phyloP scores from a whole-genome alignment of 495 filamentous ascomycete species.

The Penicillium egyptiacum region DNA sequence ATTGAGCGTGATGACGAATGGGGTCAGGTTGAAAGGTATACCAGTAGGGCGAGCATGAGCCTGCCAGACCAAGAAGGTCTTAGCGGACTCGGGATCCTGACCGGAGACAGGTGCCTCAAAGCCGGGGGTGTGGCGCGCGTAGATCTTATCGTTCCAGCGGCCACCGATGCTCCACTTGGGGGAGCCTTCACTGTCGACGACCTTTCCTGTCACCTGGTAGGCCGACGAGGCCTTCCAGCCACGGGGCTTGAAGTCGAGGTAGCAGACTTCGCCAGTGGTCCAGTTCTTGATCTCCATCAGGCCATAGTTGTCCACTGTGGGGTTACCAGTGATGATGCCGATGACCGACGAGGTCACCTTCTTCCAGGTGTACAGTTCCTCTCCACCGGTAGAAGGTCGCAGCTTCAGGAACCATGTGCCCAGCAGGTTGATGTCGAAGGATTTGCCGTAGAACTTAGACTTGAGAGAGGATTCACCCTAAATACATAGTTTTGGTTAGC shows the following conservation, averaged over 20 bases:
- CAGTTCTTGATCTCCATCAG: conserved; percentile 96
- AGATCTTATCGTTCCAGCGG: conserved; percentile 96
- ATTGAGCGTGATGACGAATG: conserved; percentile 93
- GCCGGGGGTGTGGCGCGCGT: conserved; percentile 87
- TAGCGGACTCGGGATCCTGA: conserved; percentile 49
- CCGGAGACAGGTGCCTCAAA: conserved; percentile 73
- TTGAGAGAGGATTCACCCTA: conserved; percentile 92
- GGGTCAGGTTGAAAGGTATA: conserved; percentile 95
- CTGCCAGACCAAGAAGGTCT: conserved; percentile 93
- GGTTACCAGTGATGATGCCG: conserved; percentile 95
- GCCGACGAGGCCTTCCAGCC: conserved; percentile 93
- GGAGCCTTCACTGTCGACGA: conserved; percentile 69
- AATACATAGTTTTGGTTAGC: conserved; percentile 10
- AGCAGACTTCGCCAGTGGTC: conserved; percentile 86
- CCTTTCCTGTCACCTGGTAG: conserved; percentile 82
- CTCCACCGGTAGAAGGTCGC: conserved; percentile 72
- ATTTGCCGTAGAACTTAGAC: conserved; percentile 96
- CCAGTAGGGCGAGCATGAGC: conserved; percentile 74
- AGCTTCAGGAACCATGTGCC: conserved; percentile 96
- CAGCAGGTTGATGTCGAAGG: conserved; percentile 93
- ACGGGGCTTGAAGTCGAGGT: conserved; percentile 91
- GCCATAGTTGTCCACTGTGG: conserved; percentile 97
- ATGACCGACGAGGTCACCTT: conserved; percentile 98
- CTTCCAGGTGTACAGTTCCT: conserved; percentile 98
- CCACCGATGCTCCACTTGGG: conserved; percentile 88